Evolutionary conservation across 2,329 filamentous ascomycete genomes (phyloP), one percentile per base, ranked within the genome.

Genomic region (Phoma herbarum): DNA sequence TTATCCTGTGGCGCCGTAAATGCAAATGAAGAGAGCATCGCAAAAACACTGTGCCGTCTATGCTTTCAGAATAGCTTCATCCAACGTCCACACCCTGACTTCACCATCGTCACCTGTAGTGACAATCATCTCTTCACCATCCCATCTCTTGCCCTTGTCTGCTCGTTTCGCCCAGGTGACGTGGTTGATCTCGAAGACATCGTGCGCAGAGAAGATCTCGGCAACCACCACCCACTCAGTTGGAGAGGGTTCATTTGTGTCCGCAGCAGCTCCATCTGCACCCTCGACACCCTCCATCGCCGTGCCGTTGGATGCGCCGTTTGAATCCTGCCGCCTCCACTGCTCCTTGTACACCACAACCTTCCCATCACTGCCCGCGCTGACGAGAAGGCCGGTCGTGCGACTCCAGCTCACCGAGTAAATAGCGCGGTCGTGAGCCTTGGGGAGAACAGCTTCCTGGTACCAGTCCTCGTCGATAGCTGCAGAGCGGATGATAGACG

Each of bases 181-280:
- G 77, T 97, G 93, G 71, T 99, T 99, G 63, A 98, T 85, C 78
- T 99, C 95, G 72, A 94, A 97, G 2, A 96, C 91, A 0, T 92
- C 93, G 75, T 99, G 95, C 2, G 89, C 91, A 31, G 88, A 89
- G 46, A 89, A 83, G 1, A 90, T 73, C n/a, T 85, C 85, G 0
- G 87, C 86, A 16, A 96, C 72, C 3, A 94, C 78, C 7, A 83
- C 82, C 95, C 95, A 98, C 59, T 85, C 83, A 1, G 84, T 85
- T 43, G 72, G 48, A 2, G 61, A 49, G 10, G 52, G 22, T 14
- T 55, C 61, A 10, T 63, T 63, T 62, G 70, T 33, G n/a, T 57
- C 57, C 9, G 57, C 64, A 16, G 56, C 67, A 9, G 37, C 52
- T 26, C 67, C 62, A 55, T 51, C 64, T 44, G 46, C 67, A 66